A percentile compares a stretch with the other conserved stretches of the same genome.
These are phyloP conservation scores for Exophiala aquamarina DNA, from an alignment of 2,329 filamentous ascomycete genomes.

Conservation along the genomic window DNA sequence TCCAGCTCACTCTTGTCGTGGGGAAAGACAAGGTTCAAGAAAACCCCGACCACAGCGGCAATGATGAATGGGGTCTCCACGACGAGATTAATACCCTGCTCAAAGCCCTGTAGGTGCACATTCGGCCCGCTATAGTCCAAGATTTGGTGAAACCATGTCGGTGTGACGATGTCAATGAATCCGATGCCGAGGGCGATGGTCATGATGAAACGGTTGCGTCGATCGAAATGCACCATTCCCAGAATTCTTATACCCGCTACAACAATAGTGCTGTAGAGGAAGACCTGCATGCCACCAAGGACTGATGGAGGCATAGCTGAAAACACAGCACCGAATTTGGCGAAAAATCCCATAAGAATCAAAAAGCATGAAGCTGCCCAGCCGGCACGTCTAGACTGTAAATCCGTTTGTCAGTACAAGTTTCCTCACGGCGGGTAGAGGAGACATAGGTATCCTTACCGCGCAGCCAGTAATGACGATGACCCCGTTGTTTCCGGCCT, in stretches of 20 bases:
- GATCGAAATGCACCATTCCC: constrained; percentile 68
- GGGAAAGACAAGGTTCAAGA: constrained; percentile 29
- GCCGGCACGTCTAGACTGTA: constrained; percentile 72
- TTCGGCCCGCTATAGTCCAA: constrained; percentile 73
- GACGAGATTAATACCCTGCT: constrained; percentile 32
- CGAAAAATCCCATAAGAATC: constrained; percentile 76
- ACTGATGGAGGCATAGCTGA: constrained; percentile 70
- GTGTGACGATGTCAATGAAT: constrained; percentile 67
- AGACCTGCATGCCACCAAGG: constrained; percentile 73
- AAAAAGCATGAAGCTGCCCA: constrained; percentile 77
- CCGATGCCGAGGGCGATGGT: constrained; percentile 73
- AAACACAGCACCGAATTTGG: constrained; percentile 78
- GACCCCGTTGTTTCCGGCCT: constrained; percentile 83
- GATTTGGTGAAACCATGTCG: constrained; percentile 67
- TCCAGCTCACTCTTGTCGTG: constrained; percentile 21
- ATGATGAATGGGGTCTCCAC: constrained; percentile 35
- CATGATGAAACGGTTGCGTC: constrained; percentile 78
- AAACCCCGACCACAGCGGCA: constrained; percentile 32
- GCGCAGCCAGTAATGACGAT: constrained; percentile 80
- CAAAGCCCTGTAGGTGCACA: constrained; percentile 66
- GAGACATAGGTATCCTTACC: constrained; percentile 22
- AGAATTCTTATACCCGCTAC: constrained; percentile 78
- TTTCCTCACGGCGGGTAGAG: background rate
- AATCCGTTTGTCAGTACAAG: constrained; percentile 10
- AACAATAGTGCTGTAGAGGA: constrained; percentile 74